These are phyloP conservation scores for Coemansia javaensis DNA, from an alignment of 192 early-diverging fungal genomes.

Conservation along the genomic window DNA sequence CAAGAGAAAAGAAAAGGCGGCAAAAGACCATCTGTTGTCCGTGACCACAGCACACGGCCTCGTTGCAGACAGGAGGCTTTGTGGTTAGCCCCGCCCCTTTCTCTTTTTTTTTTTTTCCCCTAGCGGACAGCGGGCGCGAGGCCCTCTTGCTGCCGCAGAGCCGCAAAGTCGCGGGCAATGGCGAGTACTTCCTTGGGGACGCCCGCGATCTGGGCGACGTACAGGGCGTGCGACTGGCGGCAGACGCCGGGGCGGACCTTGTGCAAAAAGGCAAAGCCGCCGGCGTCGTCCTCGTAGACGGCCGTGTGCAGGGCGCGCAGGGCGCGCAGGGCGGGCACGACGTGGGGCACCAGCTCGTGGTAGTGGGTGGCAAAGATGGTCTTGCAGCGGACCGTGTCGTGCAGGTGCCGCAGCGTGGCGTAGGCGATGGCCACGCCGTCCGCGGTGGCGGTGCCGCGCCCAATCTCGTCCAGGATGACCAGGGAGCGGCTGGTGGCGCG, in stretches of 20 bases:
- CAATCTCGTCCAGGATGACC: constrained; percentile 92
- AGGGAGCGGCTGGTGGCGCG: constrained; percentile 62
- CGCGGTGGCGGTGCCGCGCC: constrained; percentile 55
- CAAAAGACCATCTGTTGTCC: no score
- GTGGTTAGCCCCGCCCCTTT: no score
- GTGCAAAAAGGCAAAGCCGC: constrained; percentile 58
- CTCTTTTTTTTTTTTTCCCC: no score
- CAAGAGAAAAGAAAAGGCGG: no score
- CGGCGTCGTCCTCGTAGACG: constrained; percentile 31
- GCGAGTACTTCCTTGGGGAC: constrained; percentile 50
- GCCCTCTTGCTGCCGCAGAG: no score
- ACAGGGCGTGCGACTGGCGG: constrained; percentile 63
- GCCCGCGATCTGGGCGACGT: constrained; percentile 68
- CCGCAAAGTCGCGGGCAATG: constrained; percentile 25
- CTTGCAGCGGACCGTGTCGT: constrained; percentile 54
- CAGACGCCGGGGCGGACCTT: constrained; percentile 63
- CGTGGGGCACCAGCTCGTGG: constrained; percentile 62
- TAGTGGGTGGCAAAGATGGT: constrained; percentile 77
- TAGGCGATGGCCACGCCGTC: constrained; percentile 72
- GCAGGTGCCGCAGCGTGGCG: constrained; percentile 58
- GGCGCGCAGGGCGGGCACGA: constrained; percentile 18
- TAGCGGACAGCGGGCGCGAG: no score
- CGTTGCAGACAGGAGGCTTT: no score
- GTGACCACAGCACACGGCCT: no score
- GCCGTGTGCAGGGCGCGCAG: constrained; percentile 25